Percentiles rank a stretch among this genome's conserved stretches.
These are phyloP conservation scores for Westerdykella sp. DNA, from an alignment of 2,329 filamentous ascomycete species.

Conservation along the genomic window DNA sequence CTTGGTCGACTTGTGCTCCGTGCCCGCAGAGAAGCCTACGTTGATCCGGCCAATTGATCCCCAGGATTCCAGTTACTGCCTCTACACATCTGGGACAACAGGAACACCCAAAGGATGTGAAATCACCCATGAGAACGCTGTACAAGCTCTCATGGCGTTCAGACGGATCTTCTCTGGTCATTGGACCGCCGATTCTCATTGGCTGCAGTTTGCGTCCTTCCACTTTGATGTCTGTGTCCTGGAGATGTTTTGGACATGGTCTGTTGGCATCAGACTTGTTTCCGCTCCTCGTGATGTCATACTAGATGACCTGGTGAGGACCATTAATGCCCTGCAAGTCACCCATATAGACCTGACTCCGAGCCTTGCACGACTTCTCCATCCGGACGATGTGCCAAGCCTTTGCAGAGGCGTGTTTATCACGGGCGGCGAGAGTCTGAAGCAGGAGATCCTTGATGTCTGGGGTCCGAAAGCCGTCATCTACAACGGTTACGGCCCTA, in stretches of 20 bases:
- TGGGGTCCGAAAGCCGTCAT: constrained; percentile 79
- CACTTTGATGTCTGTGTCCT: constrained; percentile 92
- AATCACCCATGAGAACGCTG: constrained; percentile 79
- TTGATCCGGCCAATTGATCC: constrained; percentile 29
- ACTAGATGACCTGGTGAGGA: constrained; percentile 70
- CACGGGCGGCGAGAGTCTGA: constrained; percentile 81
- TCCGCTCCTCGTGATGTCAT: constrained; percentile 78
- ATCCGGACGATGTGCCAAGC: constrained; percentile 73
- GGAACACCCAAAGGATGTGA: constrained; percentile 83
- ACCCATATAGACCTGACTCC: constrained; percentile 92
- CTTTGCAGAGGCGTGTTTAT: constrained; percentile 83
- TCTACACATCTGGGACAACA: constrained; percentile 85
- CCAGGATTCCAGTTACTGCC: constrained; percentile 66
- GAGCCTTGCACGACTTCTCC: constrained; percentile 71
- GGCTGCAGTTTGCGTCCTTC: constrained; percentile 89
- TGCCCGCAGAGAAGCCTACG: constrained; percentile 32
- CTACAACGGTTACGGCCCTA: constrained; percentile 87
- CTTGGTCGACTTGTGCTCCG: constrained; percentile 27
- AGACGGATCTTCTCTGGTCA: constrained; percentile 68
- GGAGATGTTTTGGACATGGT: constrained; percentile 96
- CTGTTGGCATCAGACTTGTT: constrained; percentile 76
- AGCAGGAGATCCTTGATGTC: constrained; percentile 78
- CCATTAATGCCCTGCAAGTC: constrained; percentile 66
- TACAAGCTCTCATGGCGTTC: constrained; percentile 86
- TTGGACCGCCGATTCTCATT: constrained; percentile 68